These are phyloP conservation scores for Russula foetens DNA, from an alignment of 768 basidiomycete species.

Conservation along the genomic window DNA sequence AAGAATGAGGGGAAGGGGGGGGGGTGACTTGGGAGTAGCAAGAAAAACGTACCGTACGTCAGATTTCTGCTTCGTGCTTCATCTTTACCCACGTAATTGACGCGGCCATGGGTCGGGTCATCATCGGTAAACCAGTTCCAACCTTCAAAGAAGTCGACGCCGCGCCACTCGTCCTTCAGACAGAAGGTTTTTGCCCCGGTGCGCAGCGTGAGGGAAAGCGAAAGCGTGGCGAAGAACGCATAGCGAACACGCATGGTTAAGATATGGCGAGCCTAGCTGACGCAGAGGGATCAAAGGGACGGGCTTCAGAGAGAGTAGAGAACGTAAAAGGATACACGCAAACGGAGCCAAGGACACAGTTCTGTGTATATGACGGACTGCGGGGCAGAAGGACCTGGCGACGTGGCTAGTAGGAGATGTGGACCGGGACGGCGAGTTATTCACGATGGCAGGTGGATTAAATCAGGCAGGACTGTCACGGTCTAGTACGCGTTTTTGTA, in stretches of 20 bases:
- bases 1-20: too few relatives aligned
- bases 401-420: too few relatives aligned
- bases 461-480: too few relatives aligned
- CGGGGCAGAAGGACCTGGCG: too few relatives aligned
- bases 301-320: slow-evolving; percentile 18
- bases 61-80: slow-evolving; percentile 37
- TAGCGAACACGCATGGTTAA: slow-evolving; percentile 29
- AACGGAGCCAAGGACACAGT: slow-evolving; percentile 18
- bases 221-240: slow-evolving; percentile 19
- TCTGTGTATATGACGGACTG: not conserved
- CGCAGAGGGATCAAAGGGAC: slow-evolving; percentile 19
- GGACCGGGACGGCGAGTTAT: too few relatives aligned
- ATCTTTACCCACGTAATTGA: slow-evolving; percentile 44
- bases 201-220: not conserved
- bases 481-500: too few relatives aligned
- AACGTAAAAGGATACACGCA: slow-evolving; percentile 23
- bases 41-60: slow-evolving; percentile 35
- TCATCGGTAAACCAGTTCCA: slow-evolving; percentile 43
- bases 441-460: too few relatives aligned
- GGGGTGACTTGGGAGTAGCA: not conserved
- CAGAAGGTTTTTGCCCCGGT: slow-evolving; percentile 5
- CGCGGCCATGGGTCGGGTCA: slow-evolving; percentile 62
- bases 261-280: slow-evolving; percentile 16
- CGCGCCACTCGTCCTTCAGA: slow-evolving; percentile 23
- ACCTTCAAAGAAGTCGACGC: slow-evolving; percentile 35